phyloP scores from a whole-genome alignment of 768 basidiomycete species.

The Chalciporus piperatus region DNA sequence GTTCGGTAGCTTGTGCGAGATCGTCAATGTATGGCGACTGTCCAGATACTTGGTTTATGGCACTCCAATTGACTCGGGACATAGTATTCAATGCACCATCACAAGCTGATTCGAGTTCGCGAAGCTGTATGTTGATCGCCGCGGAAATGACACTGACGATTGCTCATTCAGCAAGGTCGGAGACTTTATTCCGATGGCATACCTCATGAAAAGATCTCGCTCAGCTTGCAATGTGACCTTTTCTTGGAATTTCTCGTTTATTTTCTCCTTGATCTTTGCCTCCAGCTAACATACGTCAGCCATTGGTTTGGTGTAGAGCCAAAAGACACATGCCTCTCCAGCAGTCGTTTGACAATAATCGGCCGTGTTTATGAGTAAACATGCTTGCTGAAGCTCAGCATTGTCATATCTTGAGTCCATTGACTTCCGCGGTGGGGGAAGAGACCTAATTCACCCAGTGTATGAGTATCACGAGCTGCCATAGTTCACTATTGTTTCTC shows the following conservation, averaged over 20 bases:
- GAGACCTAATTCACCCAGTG: slow-evolving; percentile 33
- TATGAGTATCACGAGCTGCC: neutral
- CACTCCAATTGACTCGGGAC: slow-evolving; percentile 75
- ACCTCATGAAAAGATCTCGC: slow-evolving; percentile 89
- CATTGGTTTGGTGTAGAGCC: neutral
- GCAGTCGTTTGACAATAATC: slow-evolving; percentile 96
- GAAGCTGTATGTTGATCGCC: slow-evolving; percentile 74
- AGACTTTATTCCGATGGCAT: slow-evolving; percentile 12
- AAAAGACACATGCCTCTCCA: slow-evolving; percentile 54
- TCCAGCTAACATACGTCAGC: slow-evolving; percentile 60
- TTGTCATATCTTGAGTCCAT: slow-evolving; percentile 76
- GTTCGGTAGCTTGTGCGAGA: slow-evolving; percentile 68
- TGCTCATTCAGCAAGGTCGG: neutral
- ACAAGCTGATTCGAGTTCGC: slow-evolving; percentile 81
- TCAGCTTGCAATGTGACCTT: slow-evolving; percentile 82
- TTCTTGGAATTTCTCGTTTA: slow-evolving; percentile 72
- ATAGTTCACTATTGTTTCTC: slow-evolving; percentile 6
- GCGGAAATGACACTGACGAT: slow-evolving; percentile 72
- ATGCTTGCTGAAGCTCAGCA: slow-evolving; percentile 74
- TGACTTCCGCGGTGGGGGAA: slow-evolving; percentile 57
- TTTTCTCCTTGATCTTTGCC: slow-evolving; percentile 83
- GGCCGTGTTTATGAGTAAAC: slow-evolving; percentile 92
- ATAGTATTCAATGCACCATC: slow-evolving; percentile 79
- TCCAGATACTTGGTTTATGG: slow-evolving; percentile 79
- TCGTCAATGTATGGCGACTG: slow-evolving; percentile 81